Conservation (phyloP, 1,139 yeast species). For the Dujonia santamariae region DNA sequence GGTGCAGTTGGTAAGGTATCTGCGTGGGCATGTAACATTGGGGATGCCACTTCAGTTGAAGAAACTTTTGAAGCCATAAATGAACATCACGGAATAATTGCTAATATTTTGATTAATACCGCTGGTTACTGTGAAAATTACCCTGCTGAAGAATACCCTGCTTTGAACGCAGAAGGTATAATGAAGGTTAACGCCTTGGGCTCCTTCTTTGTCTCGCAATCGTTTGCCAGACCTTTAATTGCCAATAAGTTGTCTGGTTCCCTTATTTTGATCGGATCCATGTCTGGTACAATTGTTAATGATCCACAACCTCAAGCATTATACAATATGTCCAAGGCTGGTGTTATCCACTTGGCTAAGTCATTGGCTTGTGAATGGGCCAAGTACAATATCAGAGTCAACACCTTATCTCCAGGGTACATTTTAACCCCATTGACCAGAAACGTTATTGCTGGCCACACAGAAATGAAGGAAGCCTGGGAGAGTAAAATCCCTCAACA, state of each 20-base stretch:
- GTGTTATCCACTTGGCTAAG: constrained; percentile 46
- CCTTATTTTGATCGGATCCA: constrained; percentile 45
- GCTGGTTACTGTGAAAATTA: constrained; percentile 85
- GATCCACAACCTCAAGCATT: constrained; percentile 51
- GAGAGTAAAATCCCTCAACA: constrained; percentile 47
- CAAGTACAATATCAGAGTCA: constrained; percentile 46
- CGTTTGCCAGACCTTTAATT: constrained; percentile 66
- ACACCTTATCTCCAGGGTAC: constrained; percentile 47
- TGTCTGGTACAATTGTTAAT: constrained; percentile 50
- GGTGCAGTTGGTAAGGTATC: constrained; percentile 49
- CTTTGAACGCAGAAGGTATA: constrained; percentile 63
- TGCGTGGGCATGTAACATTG: constrained; percentile 77
- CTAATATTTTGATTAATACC: constrained; percentile 67
- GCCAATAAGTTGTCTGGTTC: constrained; percentile 52
- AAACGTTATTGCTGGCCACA: constrained; percentile 43
- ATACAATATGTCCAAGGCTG: constrained; percentile 53
- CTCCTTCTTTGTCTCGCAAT: constrained; percentile 60
- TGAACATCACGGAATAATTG: constrained; percentile 56
- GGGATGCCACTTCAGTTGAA: constrained; percentile 62
- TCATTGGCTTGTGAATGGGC: constrained; percentile 55
- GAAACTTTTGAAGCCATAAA: constrained; percentile 48
- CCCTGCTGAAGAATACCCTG: constrained; percentile 76
- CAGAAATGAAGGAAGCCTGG: constrained; percentile 49
- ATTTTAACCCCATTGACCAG: constrained; percentile 49
- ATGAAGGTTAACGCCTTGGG: constrained; percentile 76